Evolutionary conservation across 75 land plant species (phyloP).

Genomic region (Sequoia sempervirens): DNA sequence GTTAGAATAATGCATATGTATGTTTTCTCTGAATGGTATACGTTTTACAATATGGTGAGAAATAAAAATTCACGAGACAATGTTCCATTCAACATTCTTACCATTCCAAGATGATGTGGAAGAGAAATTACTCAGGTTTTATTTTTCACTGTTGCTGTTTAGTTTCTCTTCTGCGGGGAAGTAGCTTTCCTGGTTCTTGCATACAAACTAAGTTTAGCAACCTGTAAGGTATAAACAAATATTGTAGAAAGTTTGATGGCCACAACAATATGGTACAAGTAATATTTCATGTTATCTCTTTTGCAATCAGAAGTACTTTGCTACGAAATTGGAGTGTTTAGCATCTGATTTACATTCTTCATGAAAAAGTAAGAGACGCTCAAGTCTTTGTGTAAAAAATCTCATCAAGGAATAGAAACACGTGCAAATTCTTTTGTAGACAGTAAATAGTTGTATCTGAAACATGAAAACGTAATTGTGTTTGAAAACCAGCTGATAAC

Average conservation of each 20-base stretch:
- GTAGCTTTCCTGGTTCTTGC: neutral
- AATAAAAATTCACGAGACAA: neutral
- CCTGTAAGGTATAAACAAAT: neutral
- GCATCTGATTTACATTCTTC: neutral
- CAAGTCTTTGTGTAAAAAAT: neutral
- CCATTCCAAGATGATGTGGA: neutral
- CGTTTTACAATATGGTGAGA: neutral
- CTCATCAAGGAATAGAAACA: neutral
- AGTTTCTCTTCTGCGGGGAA: neutral
- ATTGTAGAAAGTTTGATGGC: neutral
- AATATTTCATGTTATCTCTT: neutral
- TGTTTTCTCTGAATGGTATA: neutral
- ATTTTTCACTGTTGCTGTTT: neutral
- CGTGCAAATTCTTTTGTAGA: neutral
- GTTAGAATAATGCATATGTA: neutral
- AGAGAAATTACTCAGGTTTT: neutral
- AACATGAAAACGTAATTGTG: too few species aligned
- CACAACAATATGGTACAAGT: neutral
- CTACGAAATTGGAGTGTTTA: neutral
- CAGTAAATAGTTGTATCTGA: too few species aligned
- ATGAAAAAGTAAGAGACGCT: neutral
- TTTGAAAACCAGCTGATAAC: too few species aligned
- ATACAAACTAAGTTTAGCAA: neutral
- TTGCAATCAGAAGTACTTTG: neutral
- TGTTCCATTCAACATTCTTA: neutral